Conservation (phyloP, 345 rosid genomes). For the Eucalyptus paniculata region DNA sequence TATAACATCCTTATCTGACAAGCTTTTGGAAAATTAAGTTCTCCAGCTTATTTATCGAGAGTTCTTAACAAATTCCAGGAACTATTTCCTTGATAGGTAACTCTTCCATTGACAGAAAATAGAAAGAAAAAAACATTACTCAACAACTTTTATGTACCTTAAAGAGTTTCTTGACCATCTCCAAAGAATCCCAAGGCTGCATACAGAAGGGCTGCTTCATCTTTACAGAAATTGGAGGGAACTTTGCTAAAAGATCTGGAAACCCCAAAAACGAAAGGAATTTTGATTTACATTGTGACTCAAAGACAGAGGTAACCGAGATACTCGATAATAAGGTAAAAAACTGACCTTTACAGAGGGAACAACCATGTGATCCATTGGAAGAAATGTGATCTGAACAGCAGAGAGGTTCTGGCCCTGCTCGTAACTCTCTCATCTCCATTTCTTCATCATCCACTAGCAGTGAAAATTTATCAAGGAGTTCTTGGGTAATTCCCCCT, state of each 20-base stretch:
- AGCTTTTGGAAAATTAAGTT: not conserved
- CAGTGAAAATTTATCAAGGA: constrained; percentile 22
- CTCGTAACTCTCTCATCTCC: constrained; percentile 70
- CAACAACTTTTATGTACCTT: constrained; percentile 36
- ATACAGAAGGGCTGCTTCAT: constrained; percentile 75
- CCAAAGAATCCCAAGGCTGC: constrained; percentile 79
- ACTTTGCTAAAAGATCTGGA: constrained; percentile 74
- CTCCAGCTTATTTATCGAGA: not conserved
- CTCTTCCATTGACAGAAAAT: not conserved
- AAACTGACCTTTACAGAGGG: constrained; percentile 74
- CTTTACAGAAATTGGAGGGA: constrained; percentile 77
- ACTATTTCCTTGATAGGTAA: not conserved
- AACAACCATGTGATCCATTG: constrained; percentile 37
- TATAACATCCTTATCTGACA: not conserved
- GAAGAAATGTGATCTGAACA: constrained; percentile 61
- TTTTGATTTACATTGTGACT: not conserved
- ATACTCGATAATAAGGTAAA: not conserved
- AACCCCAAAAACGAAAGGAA: not conserved
- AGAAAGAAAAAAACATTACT: not conserved
- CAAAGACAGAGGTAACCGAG: not conserved
- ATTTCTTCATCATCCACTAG: constrained; percentile 88
- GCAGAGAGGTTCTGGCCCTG: constrained; percentile 37
- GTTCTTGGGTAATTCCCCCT: constrained; percentile 15
- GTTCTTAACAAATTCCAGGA: not conserved
- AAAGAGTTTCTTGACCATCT: constrained; percentile 76